Evolutionary conservation across 306 rosid species (phyloP), one percentile per base, ranked within the genome.

Genomic region (Comarum palustre): DNA sequence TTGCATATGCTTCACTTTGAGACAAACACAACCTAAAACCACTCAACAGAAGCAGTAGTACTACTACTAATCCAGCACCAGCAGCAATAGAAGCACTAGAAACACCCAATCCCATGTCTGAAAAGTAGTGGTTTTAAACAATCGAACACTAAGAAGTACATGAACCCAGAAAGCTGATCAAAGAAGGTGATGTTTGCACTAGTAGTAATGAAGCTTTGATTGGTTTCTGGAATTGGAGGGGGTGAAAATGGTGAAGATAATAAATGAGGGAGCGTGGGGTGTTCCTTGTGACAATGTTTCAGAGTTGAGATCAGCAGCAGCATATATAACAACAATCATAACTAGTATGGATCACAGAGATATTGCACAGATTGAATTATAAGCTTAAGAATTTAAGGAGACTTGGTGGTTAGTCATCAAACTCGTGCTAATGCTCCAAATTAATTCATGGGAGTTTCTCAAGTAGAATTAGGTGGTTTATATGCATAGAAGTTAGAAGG

Each of bases 241-340:
- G 75, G 77, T 77, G 90, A 57, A 78, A 79, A 66, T 80, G 84
- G 85, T 84, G 90, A 79, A 61, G 31, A 71, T 46, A 87, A 79
- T 90, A 86, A 90, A 87, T 87, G 76, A 57, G 62, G 61, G 83
- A 82, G 94, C 89, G 87, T 83, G 75, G 31, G 42, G 55, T 57
- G 75, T 8, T 25, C 54, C 75, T 72, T 72, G 55, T 57, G 72
- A 67, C 32, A 43, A 27, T 45, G 12, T 5, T 67, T 20, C 63
- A 72, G 60, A 31, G 39, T 15, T 57, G 41, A 72, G 54, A 52
- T 5, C 8, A 39, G 13, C 39, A 39, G 7, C 39, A 61, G 66
- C 14, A 61, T 16, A 19, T 6, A 31, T 61, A 59, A 45, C 73
- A 72, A 70, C 65, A 71, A 69, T 59, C 66, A 82, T 43, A 48